Evolutionary conservation across 2,329 filamentous ascomycete genomes (phyloP).

Genomic region (Ambrosiella xylebori): DNA sequence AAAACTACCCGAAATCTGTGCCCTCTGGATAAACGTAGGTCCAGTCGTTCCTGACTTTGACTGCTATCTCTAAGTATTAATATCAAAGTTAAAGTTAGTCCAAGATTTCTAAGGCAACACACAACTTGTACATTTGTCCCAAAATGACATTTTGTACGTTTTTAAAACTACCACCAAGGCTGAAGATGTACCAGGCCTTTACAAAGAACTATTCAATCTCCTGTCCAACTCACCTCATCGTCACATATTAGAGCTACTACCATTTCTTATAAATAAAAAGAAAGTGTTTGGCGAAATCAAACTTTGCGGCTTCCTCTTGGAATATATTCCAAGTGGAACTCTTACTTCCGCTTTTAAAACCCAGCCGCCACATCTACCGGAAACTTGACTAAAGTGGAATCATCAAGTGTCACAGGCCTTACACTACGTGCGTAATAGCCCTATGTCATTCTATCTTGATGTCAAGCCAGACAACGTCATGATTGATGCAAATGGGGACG

Average conservation of each 20-base stretch:
- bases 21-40: neutral
- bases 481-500: neutral
- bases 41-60: no score
- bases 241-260: neutral
- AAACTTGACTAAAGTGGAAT: neutral
- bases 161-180: neutral
- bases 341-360: neutral
- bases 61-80: no score
- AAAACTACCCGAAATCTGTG: neutral
- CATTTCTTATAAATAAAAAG: conserved; percentile 2
- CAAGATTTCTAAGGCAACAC: neutral
- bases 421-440: neutral
- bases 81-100: neutral
- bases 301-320: conserved; percentile 2
- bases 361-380: neutral
- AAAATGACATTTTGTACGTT: neutral
- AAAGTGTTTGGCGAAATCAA: neutral
- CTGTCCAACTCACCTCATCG: neutral
- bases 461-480: conserved; percentile 7
- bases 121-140: neutral
- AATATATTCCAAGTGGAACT: neutral
- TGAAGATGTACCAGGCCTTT: conserved; percentile 1
- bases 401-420: conserved; percentile 1
- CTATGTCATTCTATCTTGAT: conserved; percentile 6
- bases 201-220: neutral